Percentiles rank a stretch among this genome's conserved stretches.
Evolutionary conservation across 1,284 basidiomycete species (phyloP).

Genomic region (Phlebopus sp.): DNA sequence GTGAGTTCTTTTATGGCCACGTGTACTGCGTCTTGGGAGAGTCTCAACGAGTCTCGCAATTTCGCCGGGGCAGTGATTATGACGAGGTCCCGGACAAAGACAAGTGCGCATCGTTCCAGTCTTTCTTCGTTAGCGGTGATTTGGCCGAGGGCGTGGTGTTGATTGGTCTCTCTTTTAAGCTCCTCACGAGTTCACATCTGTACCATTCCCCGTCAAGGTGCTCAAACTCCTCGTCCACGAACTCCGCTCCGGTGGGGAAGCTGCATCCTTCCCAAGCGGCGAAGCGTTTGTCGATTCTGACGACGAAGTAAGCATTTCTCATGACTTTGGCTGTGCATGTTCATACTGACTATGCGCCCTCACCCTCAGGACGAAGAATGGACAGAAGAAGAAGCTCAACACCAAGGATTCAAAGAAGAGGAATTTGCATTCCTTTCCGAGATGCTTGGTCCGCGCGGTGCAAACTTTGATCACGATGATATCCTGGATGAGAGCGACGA

Average conservation of each 20-base stretch:
- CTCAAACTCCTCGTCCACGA: conserved; percentile 89
- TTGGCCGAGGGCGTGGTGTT: conserved; percentile 15
- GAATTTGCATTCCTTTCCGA: conserved; percentile 69
- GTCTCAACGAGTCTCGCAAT: conserved; percentile 15
- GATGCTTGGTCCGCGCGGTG: conserved; percentile 63
- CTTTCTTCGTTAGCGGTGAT: conserved; percentile 5
- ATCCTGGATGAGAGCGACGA: conserved; percentile 70
- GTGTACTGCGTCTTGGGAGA: conserved; percentile 7
- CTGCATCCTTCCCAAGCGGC: conserved; percentile 57
- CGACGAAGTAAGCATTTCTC: conserved; percentile 60
- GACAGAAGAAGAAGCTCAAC: conserved; percentile 72
- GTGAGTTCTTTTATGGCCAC: conserved; percentile 43
- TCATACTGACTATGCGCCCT: conserved; percentile 1
- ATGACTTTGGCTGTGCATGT: conserved; percentile 4
- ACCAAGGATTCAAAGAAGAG: conserved; percentile 56
- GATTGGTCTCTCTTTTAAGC: conserved; percentile 40
- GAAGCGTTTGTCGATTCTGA: conserved; percentile 66
- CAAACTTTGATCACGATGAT: conserved; percentile 71
- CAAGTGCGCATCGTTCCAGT: conserved; percentile 52
- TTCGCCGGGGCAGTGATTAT: conserved; percentile 71
- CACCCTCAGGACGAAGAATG: conserved; percentile 75
- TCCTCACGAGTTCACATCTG: conserved; percentile 81
- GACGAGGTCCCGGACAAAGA: conserved; percentile 88
- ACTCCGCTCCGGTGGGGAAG: conserved; percentile 70
- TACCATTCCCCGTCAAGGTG: conserved; percentile 88